phyloP scores from a whole-genome alignment of 305 asterid genomes.

The Fraxinus angustifolia region DNA sequence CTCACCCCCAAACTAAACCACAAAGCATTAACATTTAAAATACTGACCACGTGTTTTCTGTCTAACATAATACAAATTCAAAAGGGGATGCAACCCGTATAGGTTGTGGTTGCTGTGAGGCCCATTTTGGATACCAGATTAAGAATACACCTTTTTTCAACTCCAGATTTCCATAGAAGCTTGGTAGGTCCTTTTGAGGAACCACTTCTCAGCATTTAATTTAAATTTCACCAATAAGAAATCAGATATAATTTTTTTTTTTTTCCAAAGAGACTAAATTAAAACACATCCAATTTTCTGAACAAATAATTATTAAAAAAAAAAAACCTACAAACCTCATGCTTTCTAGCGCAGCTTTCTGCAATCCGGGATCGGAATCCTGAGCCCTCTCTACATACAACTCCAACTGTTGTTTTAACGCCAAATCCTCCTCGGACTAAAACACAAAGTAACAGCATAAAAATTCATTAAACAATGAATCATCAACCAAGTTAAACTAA shows the following conservation, averaged over 20 bases:
- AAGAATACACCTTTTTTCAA: neutral
- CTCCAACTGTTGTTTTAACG: constrained; percentile 91
- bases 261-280: neutral
- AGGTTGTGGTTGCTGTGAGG: neutral
- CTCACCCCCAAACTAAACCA: neutral
- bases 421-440: constrained; percentile 96
- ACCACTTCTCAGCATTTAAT: neutral
- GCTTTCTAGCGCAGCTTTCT: constrained; percentile 85
- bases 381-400: constrained; percentile 89
- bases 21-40: neutral
- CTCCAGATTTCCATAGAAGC: neutral
- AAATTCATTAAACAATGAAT: constrained; percentile 14
- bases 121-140: neutral
- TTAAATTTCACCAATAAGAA: neutral
- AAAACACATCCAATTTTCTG: neutral
- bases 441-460: constrained; percentile 12
- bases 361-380: constrained; percentile 82
- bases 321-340: constrained; percentile 56
- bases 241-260: neutral
- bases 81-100: neutral
- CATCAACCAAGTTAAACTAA: neutral
- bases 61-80: neutral
- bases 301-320: neutral
- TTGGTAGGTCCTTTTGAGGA: neutral
- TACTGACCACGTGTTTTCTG: neutral